Conservation (phyloP, 2,329 filamentous ascomycete species). For the Trichoderma sp. region DNA sequence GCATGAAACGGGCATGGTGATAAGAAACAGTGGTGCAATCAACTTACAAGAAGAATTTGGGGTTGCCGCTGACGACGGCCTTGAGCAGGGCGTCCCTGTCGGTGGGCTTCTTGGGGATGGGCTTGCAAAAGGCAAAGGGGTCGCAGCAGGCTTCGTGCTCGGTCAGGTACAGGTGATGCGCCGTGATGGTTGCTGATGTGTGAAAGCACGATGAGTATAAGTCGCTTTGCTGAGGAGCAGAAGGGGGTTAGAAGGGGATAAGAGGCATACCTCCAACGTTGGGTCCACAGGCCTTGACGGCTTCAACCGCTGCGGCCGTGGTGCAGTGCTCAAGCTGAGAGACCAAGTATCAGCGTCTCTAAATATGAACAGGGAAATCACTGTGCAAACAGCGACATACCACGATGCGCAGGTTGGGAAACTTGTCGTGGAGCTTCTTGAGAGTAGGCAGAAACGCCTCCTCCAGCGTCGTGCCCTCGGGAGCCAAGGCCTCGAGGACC, state of each 20-base stretch:
- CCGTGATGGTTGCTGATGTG: constrained; percentile 70
- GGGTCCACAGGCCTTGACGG: constrained; percentile 74
- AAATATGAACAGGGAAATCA: background rate
- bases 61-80: constrained; percentile 59
- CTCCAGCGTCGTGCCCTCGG: constrained; percentile 50
- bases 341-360: background rate
- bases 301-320: constrained; percentile 76
- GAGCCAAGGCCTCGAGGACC: constrained; percentile 56
- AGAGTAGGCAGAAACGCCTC: constrained; percentile 78
- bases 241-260: background rate
- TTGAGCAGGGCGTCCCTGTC: constrained; percentile 73
- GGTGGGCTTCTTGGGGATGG: constrained; percentile 71
- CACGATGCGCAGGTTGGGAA: constrained; percentile 71
- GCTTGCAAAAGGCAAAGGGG: constrained; percentile 68
- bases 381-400: constrained; percentile 29
- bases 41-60: constrained; percentile 72
- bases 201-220: constrained; percentile 1
- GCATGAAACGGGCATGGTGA: background rate
- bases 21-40: background rate
- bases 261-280: constrained; percentile 63
- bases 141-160: constrained; percentile 70
- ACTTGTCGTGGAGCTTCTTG: constrained; percentile 69
- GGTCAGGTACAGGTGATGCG: constrained; percentile 81
- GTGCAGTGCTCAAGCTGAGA: constrained; percentile 77
- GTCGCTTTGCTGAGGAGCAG: background rate